Conservation (phyloP, 352 stramenopile species). For the Globisporangium okanoganense region DNA sequence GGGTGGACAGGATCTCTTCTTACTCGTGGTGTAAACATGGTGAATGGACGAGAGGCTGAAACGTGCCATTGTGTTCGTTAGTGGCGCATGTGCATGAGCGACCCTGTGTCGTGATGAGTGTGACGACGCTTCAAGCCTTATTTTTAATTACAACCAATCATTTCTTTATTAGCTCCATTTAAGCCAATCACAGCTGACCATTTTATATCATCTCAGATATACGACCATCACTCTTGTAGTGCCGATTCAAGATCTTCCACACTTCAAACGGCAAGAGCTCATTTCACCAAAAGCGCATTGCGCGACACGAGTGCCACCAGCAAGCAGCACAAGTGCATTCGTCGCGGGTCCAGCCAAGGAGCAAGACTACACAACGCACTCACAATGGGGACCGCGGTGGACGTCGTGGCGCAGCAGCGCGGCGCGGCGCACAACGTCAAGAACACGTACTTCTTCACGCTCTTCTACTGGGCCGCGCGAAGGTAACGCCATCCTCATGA, state of each 20-base stretch:
- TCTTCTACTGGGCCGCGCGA: constrained; percentile 72
- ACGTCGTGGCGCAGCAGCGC: neutral
- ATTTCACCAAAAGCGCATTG: neutral
- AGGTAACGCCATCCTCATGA: constrained; percentile 12
- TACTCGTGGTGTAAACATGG: neutral
- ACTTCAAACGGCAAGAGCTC: neutral
- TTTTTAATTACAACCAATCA: neutral
- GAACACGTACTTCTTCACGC: constrained; percentile 64
- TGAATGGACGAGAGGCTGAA: neutral
- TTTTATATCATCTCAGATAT: neutral
- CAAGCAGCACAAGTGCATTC: neutral
- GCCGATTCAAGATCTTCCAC: constrained; percentile 1
- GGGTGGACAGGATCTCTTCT: neutral
- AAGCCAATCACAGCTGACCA: neutral
- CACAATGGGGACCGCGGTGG: neutral
- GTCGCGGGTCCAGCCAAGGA: neutral
- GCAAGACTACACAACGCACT: too few species aligned
- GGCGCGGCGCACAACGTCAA: constrained; percentile 44
- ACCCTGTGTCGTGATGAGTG: neutral
- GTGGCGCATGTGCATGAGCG: neutral
- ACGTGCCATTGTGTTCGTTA: neutral
- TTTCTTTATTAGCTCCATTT: neutral
- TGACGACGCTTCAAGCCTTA: neutral
- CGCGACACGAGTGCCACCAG: neutral
- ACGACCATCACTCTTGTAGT: constrained; percentile 1